A percentile compares a stretch with the other conserved stretches of the same genome.
These are phyloP conservation scores for Scorias spongiosa DNA, from an alignment of 2,329 filamentous ascomycete genomes.

Conservation along the genomic window DNA sequence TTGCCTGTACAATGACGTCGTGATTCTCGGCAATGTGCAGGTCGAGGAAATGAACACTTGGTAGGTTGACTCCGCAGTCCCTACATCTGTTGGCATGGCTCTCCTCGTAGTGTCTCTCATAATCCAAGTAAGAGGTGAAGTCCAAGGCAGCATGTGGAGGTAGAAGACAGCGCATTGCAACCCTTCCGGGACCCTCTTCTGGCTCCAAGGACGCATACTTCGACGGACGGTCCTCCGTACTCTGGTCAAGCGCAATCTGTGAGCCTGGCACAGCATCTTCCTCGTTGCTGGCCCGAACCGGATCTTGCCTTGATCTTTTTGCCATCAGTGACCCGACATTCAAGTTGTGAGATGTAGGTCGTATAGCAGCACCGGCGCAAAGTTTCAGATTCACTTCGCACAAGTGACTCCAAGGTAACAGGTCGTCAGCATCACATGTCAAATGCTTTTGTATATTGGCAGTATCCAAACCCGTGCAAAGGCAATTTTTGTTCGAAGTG, in stretches of 20 bases:
- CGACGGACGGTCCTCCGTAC: not conserved
- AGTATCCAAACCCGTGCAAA: too few species aligned
- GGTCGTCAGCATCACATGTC: too few species aligned
- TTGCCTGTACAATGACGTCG: conserved; percentile 60
- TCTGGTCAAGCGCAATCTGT: not conserved
- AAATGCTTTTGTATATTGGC: too few species aligned
- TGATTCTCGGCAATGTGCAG: conserved; percentile 87
- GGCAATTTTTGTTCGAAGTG: too few species aligned
- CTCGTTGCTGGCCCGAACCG: conserved; percentile 6
- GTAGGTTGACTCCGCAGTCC: conserved; percentile 77
- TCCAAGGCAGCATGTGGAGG: conserved; percentile 61
- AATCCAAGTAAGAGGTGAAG: conserved; percentile 64
- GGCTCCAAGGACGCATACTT: not conserved
- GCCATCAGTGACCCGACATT: conserved; percentile 31
- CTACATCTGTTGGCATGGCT: conserved; percentile 71
- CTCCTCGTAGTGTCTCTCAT: conserved; percentile 73
- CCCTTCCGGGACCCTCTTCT: not conserved
- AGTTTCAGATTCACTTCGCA: too few species aligned
- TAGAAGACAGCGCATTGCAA: conserved; percentile 61
- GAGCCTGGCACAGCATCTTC: not conserved
- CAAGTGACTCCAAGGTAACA: too few species aligned
- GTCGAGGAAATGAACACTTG: conserved; percentile 61
- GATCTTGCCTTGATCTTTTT: conserved; percentile 44
- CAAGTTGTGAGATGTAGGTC: too few species aligned
- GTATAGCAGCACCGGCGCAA: too few species aligned